phyloP scores from a whole-genome alignment of 768 basidiomycete species.

The Tricholoma sp. region DNA sequence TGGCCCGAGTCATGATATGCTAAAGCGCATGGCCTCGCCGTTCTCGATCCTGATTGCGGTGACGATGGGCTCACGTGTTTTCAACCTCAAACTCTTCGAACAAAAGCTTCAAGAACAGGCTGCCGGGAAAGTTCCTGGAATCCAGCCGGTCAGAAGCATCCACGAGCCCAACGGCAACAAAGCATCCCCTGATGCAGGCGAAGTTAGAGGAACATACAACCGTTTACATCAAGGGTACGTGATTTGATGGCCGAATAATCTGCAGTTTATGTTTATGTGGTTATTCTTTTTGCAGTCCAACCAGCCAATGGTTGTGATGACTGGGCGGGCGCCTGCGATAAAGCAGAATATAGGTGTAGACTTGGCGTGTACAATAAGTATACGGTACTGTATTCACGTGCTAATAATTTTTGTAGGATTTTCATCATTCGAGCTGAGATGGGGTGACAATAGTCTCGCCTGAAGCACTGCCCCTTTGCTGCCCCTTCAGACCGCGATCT shows the following conservation, averaged over 20 bases:
- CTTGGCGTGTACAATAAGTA: no score
- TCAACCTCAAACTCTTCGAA: constrained; percentile 21
- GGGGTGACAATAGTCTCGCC: no score
- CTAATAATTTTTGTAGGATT: no score
- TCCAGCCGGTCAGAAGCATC: background rate
- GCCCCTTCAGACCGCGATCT: no score
- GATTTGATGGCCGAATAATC: background rate
- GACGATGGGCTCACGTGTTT: constrained; percentile 28
- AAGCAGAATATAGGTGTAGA: no score
- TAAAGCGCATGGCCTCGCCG: constrained; percentile 22
- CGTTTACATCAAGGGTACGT: background rate
- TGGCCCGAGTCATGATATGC: constrained; percentile 18
- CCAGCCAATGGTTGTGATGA: background rate
- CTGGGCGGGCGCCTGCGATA: no score
- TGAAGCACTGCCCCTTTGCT: no score
- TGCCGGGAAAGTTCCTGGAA: background rate
- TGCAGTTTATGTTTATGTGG: background rate
- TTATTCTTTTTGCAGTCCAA: background rate
- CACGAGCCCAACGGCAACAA: background rate
- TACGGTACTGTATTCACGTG: no score
- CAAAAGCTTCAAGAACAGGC: background rate
- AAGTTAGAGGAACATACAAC: background rate
- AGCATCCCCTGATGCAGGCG: background rate
- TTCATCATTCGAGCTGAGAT: no score
- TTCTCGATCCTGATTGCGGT: constrained; percentile 25